Evolutionary conservation across 768 basidiomycete genomes (phyloP).

Genomic region (Lactarius evosmus): DNA sequence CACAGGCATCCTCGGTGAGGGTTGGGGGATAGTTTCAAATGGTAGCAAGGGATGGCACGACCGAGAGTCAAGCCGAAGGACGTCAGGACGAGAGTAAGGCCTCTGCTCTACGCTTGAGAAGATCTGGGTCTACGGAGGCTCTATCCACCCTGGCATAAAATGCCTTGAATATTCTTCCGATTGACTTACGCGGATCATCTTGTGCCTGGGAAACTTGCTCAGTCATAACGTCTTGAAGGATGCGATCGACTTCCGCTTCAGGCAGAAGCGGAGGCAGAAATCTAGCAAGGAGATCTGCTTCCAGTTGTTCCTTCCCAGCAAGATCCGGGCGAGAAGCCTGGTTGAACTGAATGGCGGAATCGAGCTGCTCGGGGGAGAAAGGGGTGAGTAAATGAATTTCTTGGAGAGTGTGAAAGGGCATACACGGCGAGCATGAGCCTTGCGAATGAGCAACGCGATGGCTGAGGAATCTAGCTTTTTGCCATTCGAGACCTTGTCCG

Average conservation of each 20-base stretch:
- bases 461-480: constrained; percentile 44
- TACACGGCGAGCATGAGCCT: constrained; percentile 57
- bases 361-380: constrained; percentile 41
- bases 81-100: constrained; percentile 34
- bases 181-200: constrained; percentile 35
- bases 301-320: constrained; percentile 56
- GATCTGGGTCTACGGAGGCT: constrained; percentile 50
- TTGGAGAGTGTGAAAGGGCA: constrained; percentile 32
- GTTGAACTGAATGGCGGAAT: constrained; percentile 54
- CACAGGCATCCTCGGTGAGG: not conserved
- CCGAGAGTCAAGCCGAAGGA: not conserved
- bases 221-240: constrained; percentile 45
- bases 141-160: constrained; percentile 65
- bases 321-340: constrained; percentile 62
- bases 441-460: constrained; percentile 54
- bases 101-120: constrained; percentile 54
- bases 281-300: constrained; percentile 51
- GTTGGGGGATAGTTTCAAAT: not conserved
- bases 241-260: constrained; percentile 50
- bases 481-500: constrained; percentile 53
- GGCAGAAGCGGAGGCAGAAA: constrained; percentile 61
- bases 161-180: constrained; percentile 55
- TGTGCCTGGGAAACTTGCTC: constrained; percentile 32
- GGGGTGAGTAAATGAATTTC: not conserved
- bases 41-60: not conserved